Percentiles rank a stretch among this genome's conserved stretches.
Conservation (phyloP, 352 stramenopile genomes). For the Phytophthora agathidicida region DNA sequence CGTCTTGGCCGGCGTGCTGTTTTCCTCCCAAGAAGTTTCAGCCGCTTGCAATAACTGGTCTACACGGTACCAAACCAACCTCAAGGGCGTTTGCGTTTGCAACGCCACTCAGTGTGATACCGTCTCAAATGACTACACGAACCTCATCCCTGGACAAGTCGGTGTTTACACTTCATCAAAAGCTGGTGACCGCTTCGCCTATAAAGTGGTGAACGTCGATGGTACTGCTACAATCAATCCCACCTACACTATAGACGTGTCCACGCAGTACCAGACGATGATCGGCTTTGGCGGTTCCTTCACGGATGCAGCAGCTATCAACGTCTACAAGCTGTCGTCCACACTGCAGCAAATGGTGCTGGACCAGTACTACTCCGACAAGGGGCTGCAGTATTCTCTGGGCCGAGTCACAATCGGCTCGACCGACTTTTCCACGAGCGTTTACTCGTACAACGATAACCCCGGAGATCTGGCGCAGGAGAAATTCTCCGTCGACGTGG, state of each 20-base stretch:
- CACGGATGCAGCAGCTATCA: conserved; percentile 84
- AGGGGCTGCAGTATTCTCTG: conserved; percentile 81
- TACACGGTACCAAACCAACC: conserved; percentile 35
- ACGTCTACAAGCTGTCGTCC: conserved; percentile 68
- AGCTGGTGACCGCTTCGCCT: conserved; percentile 42
- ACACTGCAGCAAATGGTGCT: conserved; percentile 69
- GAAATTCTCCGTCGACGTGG: conserved; percentile 81
- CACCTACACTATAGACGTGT: conserved; percentile 46
- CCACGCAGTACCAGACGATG: conserved; percentile 72
- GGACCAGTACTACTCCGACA: conserved; percentile 73
- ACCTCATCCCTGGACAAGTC: conserved; percentile 39
- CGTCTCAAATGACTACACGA: conserved; percentile 44
- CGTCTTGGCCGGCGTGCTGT: not conserved
- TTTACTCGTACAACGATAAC: conserved; percentile 87
- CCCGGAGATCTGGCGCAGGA: conserved; percentile 65
- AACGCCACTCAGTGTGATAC: conserved; percentile 50
- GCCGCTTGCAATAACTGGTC: conserved; percentile 44
- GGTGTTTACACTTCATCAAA: conserved; percentile 50
- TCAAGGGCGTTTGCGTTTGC: conserved; percentile 53
- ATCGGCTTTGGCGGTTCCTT: conserved; percentile 91
- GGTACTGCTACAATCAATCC: conserved; percentile 14
- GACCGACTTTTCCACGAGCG: conserved; percentile 84
- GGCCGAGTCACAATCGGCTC: conserved; percentile 84
- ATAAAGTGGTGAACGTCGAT: conserved; percentile 31
- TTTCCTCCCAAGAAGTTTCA: not conserved